Base-by-base conservation (phyloP, 2,329 filamentous ascomycete genomes). In the Penicillium crustosum region DNA sequence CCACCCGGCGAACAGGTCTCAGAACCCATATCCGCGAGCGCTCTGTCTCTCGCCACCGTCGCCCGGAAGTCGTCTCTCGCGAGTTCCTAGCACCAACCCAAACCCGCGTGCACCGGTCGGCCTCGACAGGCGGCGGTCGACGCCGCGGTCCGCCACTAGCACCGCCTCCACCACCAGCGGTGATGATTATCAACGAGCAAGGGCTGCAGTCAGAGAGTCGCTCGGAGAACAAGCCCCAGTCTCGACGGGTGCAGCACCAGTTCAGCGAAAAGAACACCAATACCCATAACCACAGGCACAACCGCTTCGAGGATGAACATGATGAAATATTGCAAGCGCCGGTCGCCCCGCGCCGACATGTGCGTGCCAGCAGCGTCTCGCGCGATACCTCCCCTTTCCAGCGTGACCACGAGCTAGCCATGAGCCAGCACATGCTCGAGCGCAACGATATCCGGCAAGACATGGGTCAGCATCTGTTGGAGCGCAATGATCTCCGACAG, bases 101-200 rank as follows among this genome's bases (percentile, higher is more conserved):
- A 19, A 58, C 63, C 9, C 65, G 61, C 33, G 51, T 74, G 6
- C 67, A 68, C 36, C 73, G 75, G 5, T 76, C 75, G 3, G 65
- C 68, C 6, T 77, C 75, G 7, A 75, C 71, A 4, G 73, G 74
- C 15, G 67, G 62, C 9, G 66, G 61, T 12, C 73, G 73, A 21
- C 66, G 58, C 17, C 63, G 62, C 3, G 62, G 66, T 3, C 50
- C 19, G 17, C n/a, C 6, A 52, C 64, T 38, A 31, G 19, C 45
- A 36, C 31, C 45, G 2, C 42, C 23, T 5, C 17, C 6, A 53
- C 65, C 45, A 31, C 66, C 62, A 12, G 63, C 69, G 13, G 63
- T 70, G 13, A 68, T 75, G 51, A 69, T 73, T 39, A 65, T 75
- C 51, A 74, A 75, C 57, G 64, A 75, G 69, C 66, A 72, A 70